Evolutionary conservation across 2,329 filamentous ascomycete genomes (phyloP), one percentile per base, ranked within the genome.

Genomic region (Fusarium paranaense): DNA sequence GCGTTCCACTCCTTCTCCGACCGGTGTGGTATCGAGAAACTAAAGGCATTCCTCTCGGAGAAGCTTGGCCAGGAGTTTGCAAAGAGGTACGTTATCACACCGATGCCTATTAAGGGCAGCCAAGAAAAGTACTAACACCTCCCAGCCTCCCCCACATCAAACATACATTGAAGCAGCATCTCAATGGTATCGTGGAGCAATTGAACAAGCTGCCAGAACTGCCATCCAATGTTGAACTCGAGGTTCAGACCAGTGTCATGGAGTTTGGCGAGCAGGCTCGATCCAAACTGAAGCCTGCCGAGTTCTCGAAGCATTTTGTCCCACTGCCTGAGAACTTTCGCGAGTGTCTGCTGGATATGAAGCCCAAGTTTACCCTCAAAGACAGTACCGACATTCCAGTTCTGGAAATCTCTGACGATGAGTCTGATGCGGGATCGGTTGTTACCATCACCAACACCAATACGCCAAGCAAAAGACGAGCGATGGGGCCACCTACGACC

Each of bases 141-240:
- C 70, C 27, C 6, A 86, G 86, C 40, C 42, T 93, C 81, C 76
- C 91, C 76, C 79, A 87, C 80, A 84, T 92, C 81, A 83, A 89
- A 68, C 81, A 83, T 1, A 91, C 91, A 57, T 83, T 90, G 0
- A 82, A 87, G 5, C 73, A 76, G 0, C 84, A 89, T 6, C 86
- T 93, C 0, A 70, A 81, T 0, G 79, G 85, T 0, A 89, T 95
- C 3, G 84, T 90, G 2, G 75, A 78, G 0, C 83, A 92, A 65
- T 85, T 97, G 0, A 72, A 80, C 0, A 83, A 82, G 0, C 86
- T 95, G 0, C 93, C 93, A 0, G 92, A 94, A 40, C 88, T 94
- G 0, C 92, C 93, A 0, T 82, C 85, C 0, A 94, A 95, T 50
- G 89, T 95, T 0, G 88, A 91, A n/a, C 85, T 91, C 0, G 89